Evolutionary conservation across 164 flowering plant genomes (phyloP).

Genomic region (Vitis cinerea): DNA sequence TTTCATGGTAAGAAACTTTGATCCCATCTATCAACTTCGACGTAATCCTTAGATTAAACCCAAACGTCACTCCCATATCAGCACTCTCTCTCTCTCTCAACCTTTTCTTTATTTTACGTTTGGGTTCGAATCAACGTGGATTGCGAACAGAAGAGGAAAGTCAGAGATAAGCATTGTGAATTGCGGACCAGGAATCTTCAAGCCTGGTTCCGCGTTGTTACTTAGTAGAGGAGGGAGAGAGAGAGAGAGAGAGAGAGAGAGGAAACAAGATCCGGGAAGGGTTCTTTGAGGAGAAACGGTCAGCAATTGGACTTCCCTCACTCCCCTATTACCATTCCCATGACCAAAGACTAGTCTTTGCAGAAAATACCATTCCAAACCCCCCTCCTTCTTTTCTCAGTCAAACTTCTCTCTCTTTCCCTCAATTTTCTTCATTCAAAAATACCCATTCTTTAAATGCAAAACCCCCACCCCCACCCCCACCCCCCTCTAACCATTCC

Average conservation of each 20-base stretch:
- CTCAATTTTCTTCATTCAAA: conserved; percentile 6
- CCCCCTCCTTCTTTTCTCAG: conserved; percentile 16
- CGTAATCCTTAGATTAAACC: background rate
- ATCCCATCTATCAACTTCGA: background rate
- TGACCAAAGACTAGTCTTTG: conserved; percentile 49
- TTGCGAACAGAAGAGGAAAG: too few relatives aligned
- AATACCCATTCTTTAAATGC: conserved; percentile 6
- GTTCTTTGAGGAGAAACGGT: conserved; percentile 22
- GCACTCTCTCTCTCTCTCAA: background rate
- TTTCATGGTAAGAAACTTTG: too few relatives aligned
- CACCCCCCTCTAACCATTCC: conserved; percentile 8
- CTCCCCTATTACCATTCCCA: conserved; percentile 10
- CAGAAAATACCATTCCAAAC: conserved; percentile 7
- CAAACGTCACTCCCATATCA: background rate
- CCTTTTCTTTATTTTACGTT: background rate
- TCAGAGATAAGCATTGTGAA: too few relatives aligned
- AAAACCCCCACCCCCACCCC: background rate
- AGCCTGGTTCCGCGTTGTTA: too few relatives aligned
- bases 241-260: conserved; percentile 3
- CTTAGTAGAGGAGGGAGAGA: background rate
- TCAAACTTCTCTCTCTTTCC: conserved; percentile 25
- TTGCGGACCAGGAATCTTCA: too few relatives aligned
- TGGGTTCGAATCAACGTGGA: too few relatives aligned
- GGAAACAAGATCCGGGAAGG: background rate
- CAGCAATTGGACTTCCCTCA: conserved; percentile 29